Percentiles rank a stretch among this genome's conserved stretches.
Conservation (phyloP, 306 rosid genomes). For the Prunus padus region DNA sequence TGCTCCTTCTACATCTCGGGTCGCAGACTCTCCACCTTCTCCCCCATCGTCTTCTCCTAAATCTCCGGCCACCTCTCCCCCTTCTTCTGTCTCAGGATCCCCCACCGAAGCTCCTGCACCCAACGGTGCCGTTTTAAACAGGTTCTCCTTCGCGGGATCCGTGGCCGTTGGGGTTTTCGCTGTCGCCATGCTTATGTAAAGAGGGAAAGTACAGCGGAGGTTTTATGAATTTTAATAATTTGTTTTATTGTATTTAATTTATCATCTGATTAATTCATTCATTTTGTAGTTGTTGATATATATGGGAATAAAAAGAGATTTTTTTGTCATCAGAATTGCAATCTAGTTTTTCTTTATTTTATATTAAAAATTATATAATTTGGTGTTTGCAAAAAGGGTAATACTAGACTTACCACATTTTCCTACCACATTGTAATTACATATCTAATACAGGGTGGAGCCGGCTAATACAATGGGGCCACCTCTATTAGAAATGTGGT, state of each 20-base stretch:
- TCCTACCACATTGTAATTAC: no score
- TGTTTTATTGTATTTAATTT: neutral
- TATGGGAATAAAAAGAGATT: neutral
- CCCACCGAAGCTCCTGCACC: slow-evolving; percentile 15
- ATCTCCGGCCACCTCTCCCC: neutral
- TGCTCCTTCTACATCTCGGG: slow-evolving; percentile 16
- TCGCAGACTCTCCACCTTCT: slow-evolving; percentile 19
- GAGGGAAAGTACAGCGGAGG: neutral
- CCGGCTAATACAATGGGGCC: no score
- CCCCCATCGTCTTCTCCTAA: slow-evolving; percentile 12
- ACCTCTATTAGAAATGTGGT: no score
- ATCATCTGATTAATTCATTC: no score
- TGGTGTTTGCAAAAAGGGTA: no score
- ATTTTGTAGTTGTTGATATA: no score
- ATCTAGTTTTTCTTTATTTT: no score
- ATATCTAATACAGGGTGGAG: no score
- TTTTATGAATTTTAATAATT: neutral
- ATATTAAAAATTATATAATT: no score
- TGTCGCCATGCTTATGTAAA: slow-evolving; percentile 31
- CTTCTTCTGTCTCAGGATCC: neutral
- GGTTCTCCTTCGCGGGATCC: slow-evolving; percentile 28
- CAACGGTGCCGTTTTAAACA: slow-evolving; percentile 3
- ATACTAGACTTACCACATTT: no score
- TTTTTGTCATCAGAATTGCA: no score
- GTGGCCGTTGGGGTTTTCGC: slow-evolving; percentile 34